Percentiles rank a stretch among this genome's conserved stretches.
Conservation (phyloP, 441 rosid species). For the Euphorbia schlechtendalii region DNA sequence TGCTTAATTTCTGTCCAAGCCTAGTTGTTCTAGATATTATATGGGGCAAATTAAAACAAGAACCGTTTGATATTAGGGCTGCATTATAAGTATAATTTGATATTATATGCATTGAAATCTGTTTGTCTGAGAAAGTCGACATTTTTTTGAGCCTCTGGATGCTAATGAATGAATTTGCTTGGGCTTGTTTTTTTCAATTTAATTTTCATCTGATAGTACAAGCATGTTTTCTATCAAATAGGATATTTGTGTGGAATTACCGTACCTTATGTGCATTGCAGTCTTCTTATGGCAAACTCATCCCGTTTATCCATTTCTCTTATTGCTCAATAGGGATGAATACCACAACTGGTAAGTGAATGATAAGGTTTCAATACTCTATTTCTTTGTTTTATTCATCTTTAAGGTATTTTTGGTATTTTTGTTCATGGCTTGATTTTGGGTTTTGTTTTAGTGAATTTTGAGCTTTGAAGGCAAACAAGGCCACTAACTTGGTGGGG, state of each 20-base stretch:
- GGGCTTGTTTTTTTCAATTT: neutral
- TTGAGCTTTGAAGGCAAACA: slow-evolving; percentile 42
- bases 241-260: neutral
- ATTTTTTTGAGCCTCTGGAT: too few relatives aligned
- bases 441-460: slow-evolving; percentile 1
- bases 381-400: neutral
- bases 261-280: slow-evolving; percentile 53
- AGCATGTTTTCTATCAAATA: neutral
- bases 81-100: too few relatives aligned
- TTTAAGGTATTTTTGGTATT: neutral
- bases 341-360: slow-evolving; percentile 43
- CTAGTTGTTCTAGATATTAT: too few relatives aligned
- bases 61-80: too few relatives aligned
- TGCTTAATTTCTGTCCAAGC: too few relatives aligned
- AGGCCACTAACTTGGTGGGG: slow-evolving; percentile 68
- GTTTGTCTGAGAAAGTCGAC: neutral
- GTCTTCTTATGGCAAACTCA: slow-evolving; percentile 75
- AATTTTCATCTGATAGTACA: slow-evolving; percentile 4
- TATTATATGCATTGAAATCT: neutral
- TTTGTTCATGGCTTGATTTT: neutral
- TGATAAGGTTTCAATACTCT: neutral
- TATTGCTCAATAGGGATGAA: slow-evolving; percentile 78
- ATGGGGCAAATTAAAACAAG: too few relatives aligned
- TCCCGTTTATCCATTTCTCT: slow-evolving; percentile 61
- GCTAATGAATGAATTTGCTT: neutral